These are phyloP conservation scores for Candida khao-thaluensis DNA, from an alignment of 805 yeast genomes.

Conservation along the genomic window DNA sequence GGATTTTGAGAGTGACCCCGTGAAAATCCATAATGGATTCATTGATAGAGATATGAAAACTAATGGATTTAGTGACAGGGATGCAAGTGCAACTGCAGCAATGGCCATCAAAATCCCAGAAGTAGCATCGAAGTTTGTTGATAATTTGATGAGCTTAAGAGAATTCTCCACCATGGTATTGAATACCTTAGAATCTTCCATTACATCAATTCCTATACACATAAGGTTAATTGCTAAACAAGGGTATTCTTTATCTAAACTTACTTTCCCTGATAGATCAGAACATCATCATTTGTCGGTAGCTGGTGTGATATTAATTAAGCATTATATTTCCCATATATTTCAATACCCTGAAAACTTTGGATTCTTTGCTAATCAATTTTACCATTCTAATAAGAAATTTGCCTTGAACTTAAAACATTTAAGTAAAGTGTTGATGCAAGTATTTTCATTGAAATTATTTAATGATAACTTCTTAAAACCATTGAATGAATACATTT, in stretches of 20 bases:
- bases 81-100: conserved; percentile 49
- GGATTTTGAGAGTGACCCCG: conserved; percentile 81
- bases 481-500: conserved; percentile 75
- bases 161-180: conserved; percentile 65
- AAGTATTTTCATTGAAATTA: conserved; percentile 65
- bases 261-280: conserved; percentile 54
- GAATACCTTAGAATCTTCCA: conserved; percentile 45
- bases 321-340: conserved; percentile 47
- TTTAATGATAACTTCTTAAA: conserved; percentile 72
- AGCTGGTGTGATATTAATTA: conserved; percentile 64
- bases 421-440: conserved; percentile 59
- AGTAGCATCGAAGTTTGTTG: conserved; percentile 69
- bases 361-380: conserved; percentile 44
- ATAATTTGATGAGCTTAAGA: conserved; percentile 71
- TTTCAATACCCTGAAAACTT: conserved; percentile 55
- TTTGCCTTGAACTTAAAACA: conserved; percentile 52
- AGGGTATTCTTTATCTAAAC: conserved; percentile 38
- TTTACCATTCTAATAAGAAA: conserved; percentile 22
- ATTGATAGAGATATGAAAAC: conserved; percentile 35
- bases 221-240: conserved; percentile 34
- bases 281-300: conserved; percentile 62
- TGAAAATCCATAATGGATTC: conserved; percentile 48
- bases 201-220: conserved; percentile 40
- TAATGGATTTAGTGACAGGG: conserved; percentile 34
- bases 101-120: conserved; percentile 76